A percentile compares a stretch with the other conserved stretches of the same genome.
Conservation (phyloP, 495 filamentous ascomycete genomes). For the Podospora pseudocomata region DNA sequence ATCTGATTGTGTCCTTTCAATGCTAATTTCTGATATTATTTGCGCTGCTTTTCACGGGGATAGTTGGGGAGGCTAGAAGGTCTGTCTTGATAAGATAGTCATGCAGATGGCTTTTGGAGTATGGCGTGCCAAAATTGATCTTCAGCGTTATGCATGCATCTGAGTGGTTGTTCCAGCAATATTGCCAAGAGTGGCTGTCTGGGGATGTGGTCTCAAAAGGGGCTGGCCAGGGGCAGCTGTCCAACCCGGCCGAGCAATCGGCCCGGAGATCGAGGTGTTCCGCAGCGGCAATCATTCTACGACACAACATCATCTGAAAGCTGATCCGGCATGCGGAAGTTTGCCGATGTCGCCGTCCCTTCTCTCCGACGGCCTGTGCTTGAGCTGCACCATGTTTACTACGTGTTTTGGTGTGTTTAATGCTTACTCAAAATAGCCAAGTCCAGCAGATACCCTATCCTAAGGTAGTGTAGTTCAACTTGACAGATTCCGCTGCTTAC, state of each 20-base stretch:
- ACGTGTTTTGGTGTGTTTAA: too few species aligned
- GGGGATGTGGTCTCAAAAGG: neutral
- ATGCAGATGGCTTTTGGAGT: slow-evolving; percentile 25
- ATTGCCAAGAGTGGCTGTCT: neutral
- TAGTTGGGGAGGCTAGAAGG: neutral
- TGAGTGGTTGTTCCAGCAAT: neutral
- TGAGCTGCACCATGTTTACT: neutral
- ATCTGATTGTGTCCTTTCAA: neutral
- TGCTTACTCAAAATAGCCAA: neutral
- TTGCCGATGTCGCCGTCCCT: neutral
- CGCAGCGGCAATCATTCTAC: neutral
- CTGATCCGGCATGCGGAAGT: neutral
- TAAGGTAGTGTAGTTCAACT: too few species aligned
- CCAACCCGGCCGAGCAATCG: neutral
- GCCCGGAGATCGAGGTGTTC: neutral
- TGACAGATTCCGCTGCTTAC: too few species aligned
- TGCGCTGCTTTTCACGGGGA: neutral
- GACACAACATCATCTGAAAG: neutral
- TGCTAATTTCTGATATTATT: slow-evolving; percentile 1
- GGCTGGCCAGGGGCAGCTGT: neutral
- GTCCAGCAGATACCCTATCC: neutral
- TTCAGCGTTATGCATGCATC: neutral
- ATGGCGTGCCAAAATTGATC: slow-evolving; percentile 17
- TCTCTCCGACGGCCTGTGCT: neutral
- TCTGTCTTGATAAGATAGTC: neutral